Evolutionary conservation across 2,329 filamentous ascomycete genomes (phyloP).

Genomic region (Sporothrix variecibatus): DNA sequence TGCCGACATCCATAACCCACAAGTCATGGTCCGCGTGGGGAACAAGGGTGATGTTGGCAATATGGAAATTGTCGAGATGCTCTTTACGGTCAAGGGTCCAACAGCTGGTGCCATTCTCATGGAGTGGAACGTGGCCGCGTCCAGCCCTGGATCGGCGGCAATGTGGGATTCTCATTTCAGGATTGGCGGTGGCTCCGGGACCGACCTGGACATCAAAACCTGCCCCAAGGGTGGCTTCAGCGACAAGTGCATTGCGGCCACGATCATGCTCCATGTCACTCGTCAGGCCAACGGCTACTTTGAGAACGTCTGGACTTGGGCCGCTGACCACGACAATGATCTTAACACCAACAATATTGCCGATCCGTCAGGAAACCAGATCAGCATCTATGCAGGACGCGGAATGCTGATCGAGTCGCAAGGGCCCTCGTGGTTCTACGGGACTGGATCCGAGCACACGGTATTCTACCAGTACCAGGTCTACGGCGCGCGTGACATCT

Average conservation of each 20-base stretch:
- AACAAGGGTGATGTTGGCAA: constrained; percentile 59
- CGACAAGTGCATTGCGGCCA: constrained; percentile 59
- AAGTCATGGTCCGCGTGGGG: constrained; percentile 67
- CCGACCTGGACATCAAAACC: constrained; percentile 62
- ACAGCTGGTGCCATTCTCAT: constrained; percentile 69
- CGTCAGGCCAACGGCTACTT: constrained; percentile 45
- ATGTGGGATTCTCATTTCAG: constrained; percentile 75
- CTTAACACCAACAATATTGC: neutral
- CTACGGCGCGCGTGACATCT: constrained; percentile 48
- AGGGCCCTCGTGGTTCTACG: constrained; percentile 39
- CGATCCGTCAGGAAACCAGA: neutral
- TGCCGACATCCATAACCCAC: constrained; percentile 61
- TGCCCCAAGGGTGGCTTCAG: constrained; percentile 52
- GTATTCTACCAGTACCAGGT: constrained; percentile 53
- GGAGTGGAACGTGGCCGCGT: constrained; percentile 67
- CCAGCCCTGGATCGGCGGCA: constrained; percentile 43
- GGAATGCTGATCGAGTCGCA: constrained; percentile 36
- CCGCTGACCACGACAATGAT: constrained; percentile 56
- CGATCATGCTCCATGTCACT: constrained; percentile 52
- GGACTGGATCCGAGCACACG: constrained; percentile 50
- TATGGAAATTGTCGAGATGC: constrained; percentile 69
- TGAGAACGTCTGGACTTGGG: constrained; percentile 63
- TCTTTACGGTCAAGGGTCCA: constrained; percentile 65
- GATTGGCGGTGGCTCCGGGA: constrained; percentile 68
- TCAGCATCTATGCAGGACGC: neutral